A percentile compares a stretch with the other conserved stretches of the same genome.
Conservation (phyloP, 1,284 basidiomycete species). For the Sphagnurus paluster region DNA sequence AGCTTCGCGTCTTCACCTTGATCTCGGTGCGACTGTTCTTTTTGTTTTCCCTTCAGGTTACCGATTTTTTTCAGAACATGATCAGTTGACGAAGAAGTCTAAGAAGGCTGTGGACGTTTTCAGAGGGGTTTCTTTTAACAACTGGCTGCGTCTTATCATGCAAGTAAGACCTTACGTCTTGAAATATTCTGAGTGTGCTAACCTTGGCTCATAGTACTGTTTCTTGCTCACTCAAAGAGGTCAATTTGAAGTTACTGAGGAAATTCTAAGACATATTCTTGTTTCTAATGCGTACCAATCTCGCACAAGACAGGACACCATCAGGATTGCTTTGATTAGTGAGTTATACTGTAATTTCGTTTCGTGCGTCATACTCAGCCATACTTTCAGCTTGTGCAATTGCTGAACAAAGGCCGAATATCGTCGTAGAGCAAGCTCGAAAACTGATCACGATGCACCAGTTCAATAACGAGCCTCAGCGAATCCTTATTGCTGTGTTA, state of each 20-base stretch:
- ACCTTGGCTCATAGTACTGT: conserved; percentile 62
- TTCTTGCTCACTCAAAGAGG: conserved; percentile 74
- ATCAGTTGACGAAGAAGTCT: conserved; percentile 36
- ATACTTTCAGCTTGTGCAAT: conserved; percentile 66
- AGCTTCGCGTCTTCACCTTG: conserved; percentile 72
- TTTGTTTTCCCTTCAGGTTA: background rate
- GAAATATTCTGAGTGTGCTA: background rate
- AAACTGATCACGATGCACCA: conserved; percentile 70
- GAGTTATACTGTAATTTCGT: conserved; percentile 26
- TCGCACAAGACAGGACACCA: conserved; percentile 63
- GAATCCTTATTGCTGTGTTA: conserved; percentile 71
- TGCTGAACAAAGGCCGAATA: conserved; percentile 50
- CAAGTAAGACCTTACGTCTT: conserved; percentile 53
- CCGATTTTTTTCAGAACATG: conserved; percentile 45
- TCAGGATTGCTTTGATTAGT: conserved; percentile 76
- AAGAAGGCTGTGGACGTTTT: conserved; percentile 59
- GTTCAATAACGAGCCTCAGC: conserved; percentile 81
- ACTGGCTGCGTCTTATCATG: conserved; percentile 86
- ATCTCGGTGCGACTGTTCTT: conserved; percentile 53
- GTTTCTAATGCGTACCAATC: conserved; percentile 78
- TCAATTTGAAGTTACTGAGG: conserved; percentile 71
- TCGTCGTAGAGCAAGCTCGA: conserved; percentile 72
- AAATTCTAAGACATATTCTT: conserved; percentile 79
- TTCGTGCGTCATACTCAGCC: background rate
- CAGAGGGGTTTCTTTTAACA: conserved; percentile 80